Evolutionary conservation across 176 grass and related monocot species (phyloP), one percentile per base, ranked within the genome.

Genomic region (Raddia distichophylla): DNA sequence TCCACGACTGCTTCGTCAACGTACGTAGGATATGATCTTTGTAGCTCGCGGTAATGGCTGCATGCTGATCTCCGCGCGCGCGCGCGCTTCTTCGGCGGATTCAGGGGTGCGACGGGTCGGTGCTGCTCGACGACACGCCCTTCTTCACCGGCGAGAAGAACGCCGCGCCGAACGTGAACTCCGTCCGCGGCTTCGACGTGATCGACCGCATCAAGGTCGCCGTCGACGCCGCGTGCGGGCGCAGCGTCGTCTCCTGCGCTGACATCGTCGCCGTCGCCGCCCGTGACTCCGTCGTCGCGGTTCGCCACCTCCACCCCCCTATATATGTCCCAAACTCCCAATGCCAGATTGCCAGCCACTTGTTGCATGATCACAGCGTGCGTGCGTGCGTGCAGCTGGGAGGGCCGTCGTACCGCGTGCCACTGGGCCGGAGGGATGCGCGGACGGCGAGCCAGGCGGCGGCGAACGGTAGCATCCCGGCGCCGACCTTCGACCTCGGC

Each of bases 1-100:
- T 97, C 79, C 94, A 97, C 78, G 91, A 97, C 83, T 97, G 91
- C 75, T 97, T 93, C 78, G 91, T 90, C 78, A 87, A 91, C 18
- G 91, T 93, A 85, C 43, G 14, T 18, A 18, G 7, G 1, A 33
- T 14, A 4, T 13, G 5, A 15, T 14, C 50, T 16, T 40, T 40
- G 37, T 40, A 40, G 37, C 37, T 40, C 37, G 27, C 27, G 27
- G 27, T 27, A 27, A 40, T 40, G 37, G 37, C 27, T 54, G 58
- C 19, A 65, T 18, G 52, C 35, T 40, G 37, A 40, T 40, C 37
- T 40, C 27, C 27, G 37, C 37, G 37, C 37, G 37, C 37, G 37
- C 37, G 37, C 37, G 37, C 37, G 37, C 37, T 40, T 40, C 3
- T 3, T 40, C 37, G 37, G 4, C 37, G 3, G 37, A 44, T 82